These are phyloP conservation scores for Areca catechu DNA, from an alignment of 176 grass and related monocot species.

Conservation along the genomic window DNA sequence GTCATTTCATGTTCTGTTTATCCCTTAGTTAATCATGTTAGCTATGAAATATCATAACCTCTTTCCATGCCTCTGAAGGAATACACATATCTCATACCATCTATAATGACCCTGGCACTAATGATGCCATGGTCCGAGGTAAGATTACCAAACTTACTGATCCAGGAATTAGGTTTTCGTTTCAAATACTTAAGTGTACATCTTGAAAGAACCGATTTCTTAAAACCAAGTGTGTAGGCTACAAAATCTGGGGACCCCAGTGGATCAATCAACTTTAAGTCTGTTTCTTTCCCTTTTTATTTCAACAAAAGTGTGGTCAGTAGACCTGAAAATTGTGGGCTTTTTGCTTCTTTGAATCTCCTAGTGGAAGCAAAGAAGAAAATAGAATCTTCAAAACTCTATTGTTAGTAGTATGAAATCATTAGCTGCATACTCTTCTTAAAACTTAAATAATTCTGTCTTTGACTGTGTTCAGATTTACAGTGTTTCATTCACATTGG, in stretches of 20 bases:
- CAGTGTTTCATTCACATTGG: too few relatives aligned
- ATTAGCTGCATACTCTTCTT: too few relatives aligned
- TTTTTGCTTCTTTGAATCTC: slow-evolving; percentile 60
- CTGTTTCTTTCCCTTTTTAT: neutral
- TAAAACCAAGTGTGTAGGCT: slow-evolving; percentile 31
- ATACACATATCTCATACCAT: slow-evolving; percentile 61
- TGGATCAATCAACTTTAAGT: slow-evolving; percentile 91
- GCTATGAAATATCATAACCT: too few relatives aligned
- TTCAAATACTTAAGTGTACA: neutral
- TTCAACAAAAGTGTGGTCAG: slow-evolving; percentile 59
- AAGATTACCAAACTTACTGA: slow-evolving; percentile 3
- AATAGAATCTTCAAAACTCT: slow-evolving; percentile 40
- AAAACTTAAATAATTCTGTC: too few relatives aligned
- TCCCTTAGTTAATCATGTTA: too few relatives aligned
- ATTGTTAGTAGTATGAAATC: too few relatives aligned
- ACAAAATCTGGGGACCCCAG: slow-evolving; percentile 90
- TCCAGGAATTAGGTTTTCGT: neutral
- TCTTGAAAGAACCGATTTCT: neutral
- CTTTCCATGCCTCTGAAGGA: slow-evolving; percentile 30
- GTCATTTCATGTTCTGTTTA: too few relatives aligned
- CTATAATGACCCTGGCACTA: slow-evolving; percentile 63
- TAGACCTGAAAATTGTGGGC: slow-evolving; percentile 82
- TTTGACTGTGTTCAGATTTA: too few relatives aligned
- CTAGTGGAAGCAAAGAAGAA: slow-evolving; percentile 64
- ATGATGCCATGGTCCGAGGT: slow-evolving; percentile 94